phyloP scores from a whole-genome alignment of 139 green algal species.

The Micromonas pusilla region DNA sequence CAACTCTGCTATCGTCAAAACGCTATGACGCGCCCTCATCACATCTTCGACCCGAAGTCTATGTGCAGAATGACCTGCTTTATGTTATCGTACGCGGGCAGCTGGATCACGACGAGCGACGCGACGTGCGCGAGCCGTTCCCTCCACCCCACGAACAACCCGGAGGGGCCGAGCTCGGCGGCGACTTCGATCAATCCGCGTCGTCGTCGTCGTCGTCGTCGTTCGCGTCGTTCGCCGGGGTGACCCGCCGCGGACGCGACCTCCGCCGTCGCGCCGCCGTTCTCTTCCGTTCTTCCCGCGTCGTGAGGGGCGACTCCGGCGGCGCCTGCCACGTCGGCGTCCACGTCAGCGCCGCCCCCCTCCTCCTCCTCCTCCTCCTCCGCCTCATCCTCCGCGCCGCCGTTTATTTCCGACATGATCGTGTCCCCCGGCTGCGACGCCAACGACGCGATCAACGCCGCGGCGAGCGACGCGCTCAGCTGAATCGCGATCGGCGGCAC shows the following conservation, averaged over 20 bases:
- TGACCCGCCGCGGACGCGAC: too few relatives aligned
- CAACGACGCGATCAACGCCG: neutral
- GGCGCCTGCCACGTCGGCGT: too few relatives aligned
- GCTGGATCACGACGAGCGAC: slow-evolving; percentile 4
- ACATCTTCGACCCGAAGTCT: too few relatives aligned
- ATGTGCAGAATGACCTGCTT: too few relatives aligned
- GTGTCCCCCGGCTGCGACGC: slow-evolving; percentile 13
- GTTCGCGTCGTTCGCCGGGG: too few relatives aligned
- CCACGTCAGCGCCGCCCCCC: neutral
- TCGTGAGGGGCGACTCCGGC: too few relatives aligned
- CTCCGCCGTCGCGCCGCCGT: too few relatives aligned
- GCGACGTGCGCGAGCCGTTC: neutral
- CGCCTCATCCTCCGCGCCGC: neutral
- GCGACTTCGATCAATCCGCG: neutral
- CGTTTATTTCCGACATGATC: neutral
- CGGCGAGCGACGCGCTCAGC: neutral
- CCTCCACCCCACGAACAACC: slow-evolving; percentile 2
- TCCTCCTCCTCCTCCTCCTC: neutral
- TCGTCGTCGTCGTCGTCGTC: neutral
- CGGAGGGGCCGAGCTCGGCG: neutral
- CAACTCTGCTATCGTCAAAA: too few relatives aligned
- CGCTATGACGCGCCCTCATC: too few relatives aligned
- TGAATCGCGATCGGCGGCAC: neutral
- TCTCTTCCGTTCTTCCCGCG: too few relatives aligned
- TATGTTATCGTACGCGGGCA: neutral